Evolutionary conservation across 768 basidiomycete species (phyloP).

Genomic region (Myochromella boudieri): DNA sequence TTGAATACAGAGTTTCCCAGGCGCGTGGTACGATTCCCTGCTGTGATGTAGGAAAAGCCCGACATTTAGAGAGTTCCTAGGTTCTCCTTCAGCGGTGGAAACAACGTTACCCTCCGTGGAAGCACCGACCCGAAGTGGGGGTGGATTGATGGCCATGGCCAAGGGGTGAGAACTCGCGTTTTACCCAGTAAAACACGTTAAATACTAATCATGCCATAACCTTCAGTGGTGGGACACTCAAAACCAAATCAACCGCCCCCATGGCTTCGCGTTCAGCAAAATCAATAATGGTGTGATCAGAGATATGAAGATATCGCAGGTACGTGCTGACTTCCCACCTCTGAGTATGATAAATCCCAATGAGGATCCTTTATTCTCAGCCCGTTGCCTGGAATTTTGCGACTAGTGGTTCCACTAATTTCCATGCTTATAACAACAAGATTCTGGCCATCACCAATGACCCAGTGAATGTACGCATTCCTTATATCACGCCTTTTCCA

Average conservation of each 20-base stretch:
- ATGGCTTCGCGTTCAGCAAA: constrained; percentile 53
- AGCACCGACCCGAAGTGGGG: constrained; percentile 56
- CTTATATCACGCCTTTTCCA: background rate
- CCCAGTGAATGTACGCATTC: constrained; percentile 20
- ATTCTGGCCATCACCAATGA: constrained; percentile 54
- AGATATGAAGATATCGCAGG: constrained; percentile 60
- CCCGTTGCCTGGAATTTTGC: constrained; percentile 62
- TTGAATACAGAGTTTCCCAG: constrained; percentile 37
- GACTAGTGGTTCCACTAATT: constrained; percentile 45
- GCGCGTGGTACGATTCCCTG: constrained; percentile 36
- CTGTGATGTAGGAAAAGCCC: background rate
- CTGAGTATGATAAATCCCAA: background rate
- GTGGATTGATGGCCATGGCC: constrained; percentile 65
- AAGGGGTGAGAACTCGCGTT: constrained; percentile 32
- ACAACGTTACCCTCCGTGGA: constrained; percentile 58
- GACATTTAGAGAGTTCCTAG: constrained; percentile 24
- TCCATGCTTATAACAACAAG: constrained; percentile 54
- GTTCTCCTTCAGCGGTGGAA: constrained; percentile 56
- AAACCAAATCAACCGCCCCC: constrained; percentile 53
- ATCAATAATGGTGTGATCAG: constrained; percentile 53
- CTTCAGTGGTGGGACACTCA: constrained; percentile 58
- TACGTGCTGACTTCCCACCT: constrained; percentile 9
- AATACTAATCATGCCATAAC: background rate
- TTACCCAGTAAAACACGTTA: too few species aligned
- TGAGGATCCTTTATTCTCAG: constrained; percentile 30